These are phyloP conservation scores for Ophiostoma sp. DNA, from an alignment of 2,329 filamentous ascomycete species.

Conservation along the genomic window DNA sequence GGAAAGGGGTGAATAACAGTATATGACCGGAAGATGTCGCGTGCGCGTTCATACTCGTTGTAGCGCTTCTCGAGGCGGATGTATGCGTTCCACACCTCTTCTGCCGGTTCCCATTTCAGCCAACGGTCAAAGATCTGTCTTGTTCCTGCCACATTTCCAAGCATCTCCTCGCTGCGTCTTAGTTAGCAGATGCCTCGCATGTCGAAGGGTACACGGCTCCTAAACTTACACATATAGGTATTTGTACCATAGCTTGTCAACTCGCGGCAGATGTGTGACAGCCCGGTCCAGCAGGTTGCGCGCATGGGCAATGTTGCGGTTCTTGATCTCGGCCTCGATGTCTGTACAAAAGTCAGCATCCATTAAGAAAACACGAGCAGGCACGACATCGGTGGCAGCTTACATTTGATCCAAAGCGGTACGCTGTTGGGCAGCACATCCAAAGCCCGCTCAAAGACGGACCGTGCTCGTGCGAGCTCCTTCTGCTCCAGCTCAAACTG, in stretches of 20 bases:
- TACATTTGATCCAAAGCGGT: constrained; percentile 66
- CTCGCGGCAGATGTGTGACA: constrained; percentile 81
- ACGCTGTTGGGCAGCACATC: constrained; percentile 87
- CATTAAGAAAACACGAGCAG: constrained; percentile 28
- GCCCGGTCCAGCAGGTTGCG: constrained; percentile 90
- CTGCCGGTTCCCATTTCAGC: constrained; percentile 98
- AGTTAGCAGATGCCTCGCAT: neutral
- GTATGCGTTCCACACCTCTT: constrained; percentile 91
- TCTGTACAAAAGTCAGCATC: constrained; percentile 43
- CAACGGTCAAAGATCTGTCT: constrained; percentile 93
- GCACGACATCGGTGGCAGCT: neutral
- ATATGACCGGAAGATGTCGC: constrained; percentile 83
- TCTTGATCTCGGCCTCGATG: constrained; percentile 94
- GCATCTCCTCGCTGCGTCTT: constrained; percentile 68
- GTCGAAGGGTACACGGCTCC: neutral
- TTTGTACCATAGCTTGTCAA: constrained; percentile 99
- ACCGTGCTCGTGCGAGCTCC: constrained; percentile 85
- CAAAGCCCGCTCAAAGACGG: constrained; percentile 88
- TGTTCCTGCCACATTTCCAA: constrained; percentile 88
- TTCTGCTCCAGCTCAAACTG: constrained; percentile 98
- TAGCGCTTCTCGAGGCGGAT: constrained; percentile 97
- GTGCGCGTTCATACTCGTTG: constrained; percentile 82
- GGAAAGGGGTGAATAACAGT: constrained; percentile 91
- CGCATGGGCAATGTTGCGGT: constrained; percentile 91
- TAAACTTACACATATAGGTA: constrained; percentile 56